These are phyloP conservation scores for Pezicula carpinea DNA, from an alignment of 2,329 filamentous ascomycete genomes.

Conservation along the genomic window DNA sequence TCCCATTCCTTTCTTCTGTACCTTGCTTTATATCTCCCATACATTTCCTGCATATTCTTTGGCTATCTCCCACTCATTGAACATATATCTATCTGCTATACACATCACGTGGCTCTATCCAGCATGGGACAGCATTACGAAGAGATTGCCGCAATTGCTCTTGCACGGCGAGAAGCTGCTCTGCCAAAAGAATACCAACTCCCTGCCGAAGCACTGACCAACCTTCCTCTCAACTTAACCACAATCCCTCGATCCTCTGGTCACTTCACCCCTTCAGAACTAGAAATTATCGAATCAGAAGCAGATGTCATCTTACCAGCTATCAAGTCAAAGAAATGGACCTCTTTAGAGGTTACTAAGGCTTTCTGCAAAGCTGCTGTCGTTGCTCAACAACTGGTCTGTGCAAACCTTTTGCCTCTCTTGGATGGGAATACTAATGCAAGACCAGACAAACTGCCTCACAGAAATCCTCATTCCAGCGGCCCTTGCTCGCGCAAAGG, in stretches of 20 bases:
- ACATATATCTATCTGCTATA: background rate
- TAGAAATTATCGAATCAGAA: conserved; percentile 41
- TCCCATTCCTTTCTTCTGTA: background rate
- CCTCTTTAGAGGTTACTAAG: conserved; percentile 43
- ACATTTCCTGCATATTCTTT: background rate
- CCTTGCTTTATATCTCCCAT: background rate
- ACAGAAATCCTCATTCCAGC: conserved; percentile 52
- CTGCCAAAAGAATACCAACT: conserved; percentile 27
- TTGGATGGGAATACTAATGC: background rate
- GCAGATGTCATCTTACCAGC: conserved; percentile 30
- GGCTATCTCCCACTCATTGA: background rate
- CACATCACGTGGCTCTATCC: background rate
- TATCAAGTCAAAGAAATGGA: conserved; percentile 37
- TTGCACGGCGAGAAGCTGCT: conserved; percentile 28
- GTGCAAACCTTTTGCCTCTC: background rate
- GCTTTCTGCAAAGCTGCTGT: conserved; percentile 51
- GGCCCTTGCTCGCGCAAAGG: conserved; percentile 44
- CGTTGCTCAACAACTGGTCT: conserved; percentile 49
- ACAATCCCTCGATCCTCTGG: conserved; percentile 20
- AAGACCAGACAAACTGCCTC: conserved; percentile 50
- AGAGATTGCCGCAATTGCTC: conserved; percentile 32
- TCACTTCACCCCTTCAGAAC: conserved; percentile 34
- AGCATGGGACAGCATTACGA: conserved; percentile 31
- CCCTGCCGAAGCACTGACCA: conserved; percentile 13
- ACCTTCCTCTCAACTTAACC: conserved; percentile 23